Evolutionary conservation across 768 basidiomycete species (phyloP).

Genomic region (Mycena polygramma): DNA sequence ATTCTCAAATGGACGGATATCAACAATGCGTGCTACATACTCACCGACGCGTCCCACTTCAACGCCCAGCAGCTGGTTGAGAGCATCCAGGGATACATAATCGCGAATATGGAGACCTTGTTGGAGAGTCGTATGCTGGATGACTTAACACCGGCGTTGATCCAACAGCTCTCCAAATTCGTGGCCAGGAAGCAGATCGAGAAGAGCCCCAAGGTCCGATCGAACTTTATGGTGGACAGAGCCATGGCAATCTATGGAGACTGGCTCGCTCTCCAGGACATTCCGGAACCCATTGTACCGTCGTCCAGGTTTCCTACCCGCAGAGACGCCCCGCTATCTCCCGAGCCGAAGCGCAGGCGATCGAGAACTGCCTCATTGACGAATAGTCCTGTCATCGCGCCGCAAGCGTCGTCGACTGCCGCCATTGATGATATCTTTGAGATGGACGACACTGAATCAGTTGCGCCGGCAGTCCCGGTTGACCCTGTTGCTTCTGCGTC

Average conservation of each 20-base stretch:
- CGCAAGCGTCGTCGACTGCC: conserved; percentile 44
- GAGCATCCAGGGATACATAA: conserved; percentile 83
- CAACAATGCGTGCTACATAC: conserved; percentile 83
- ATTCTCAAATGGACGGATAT: conserved; percentile 77
- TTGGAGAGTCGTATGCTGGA: conserved; percentile 87
- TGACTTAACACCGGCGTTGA: conserved; percentile 72
- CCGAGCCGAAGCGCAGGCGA: conserved; percentile 29
- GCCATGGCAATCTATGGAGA: conserved; percentile 73
- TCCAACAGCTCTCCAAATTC: conserved; percentile 76
- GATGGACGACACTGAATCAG: conserved; percentile 82
- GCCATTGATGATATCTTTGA: conserved; percentile 77
- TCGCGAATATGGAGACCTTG: conserved; percentile 87
- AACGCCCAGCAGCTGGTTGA: conserved; percentile 77
- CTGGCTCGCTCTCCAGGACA: conserved; percentile 80
- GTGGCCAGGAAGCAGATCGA: conserved; percentile 69
- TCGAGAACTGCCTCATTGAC: conserved; percentile 34
- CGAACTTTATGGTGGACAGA: conserved; percentile 61
- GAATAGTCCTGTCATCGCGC: conserved; percentile 38
- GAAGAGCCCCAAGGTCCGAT: conserved; percentile 77
- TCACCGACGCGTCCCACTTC: conserved; percentile 86
- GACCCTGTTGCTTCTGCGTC: conserved; percentile 5
- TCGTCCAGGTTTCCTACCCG: conserved; percentile 40
- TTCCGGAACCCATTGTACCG: conserved; percentile 68
- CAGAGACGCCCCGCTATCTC: conserved; percentile 37
- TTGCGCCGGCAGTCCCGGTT: conserved; percentile 39